Evolutionary conservation across 2,329 filamentous ascomycete species (phyloP).

Genomic region (Epicoccum nigrum): DNA sequence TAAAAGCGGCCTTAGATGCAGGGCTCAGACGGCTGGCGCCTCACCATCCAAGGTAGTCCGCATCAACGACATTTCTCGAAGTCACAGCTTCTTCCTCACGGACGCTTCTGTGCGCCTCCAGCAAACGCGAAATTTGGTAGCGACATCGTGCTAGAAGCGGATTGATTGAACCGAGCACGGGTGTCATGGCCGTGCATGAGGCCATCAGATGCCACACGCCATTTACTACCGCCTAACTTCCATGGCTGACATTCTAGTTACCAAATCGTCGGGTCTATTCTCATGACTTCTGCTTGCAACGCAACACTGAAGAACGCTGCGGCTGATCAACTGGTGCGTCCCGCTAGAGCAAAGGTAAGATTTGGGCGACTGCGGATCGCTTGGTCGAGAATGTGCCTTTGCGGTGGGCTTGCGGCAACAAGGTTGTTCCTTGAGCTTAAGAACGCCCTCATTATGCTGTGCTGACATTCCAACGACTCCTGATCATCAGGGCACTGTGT

Average conservation of each 20-base stretch:
- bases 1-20: constrained; percentile 28
- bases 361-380: constrained; percentile 14
- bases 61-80: constrained; percentile 35
- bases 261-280: constrained; percentile 23
- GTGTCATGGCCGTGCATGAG: background rate
- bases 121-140: constrained; percentile 5
- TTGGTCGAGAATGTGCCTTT: constrained; percentile 12
- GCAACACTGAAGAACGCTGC: too few species aligned
- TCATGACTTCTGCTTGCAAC: constrained; percentile 26
- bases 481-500: background rate
- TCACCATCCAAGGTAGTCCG: constrained; percentile 33
- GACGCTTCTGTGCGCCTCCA: constrained; percentile 13
- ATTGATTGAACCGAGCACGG: constrained; percentile 31
- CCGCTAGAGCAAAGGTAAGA: constrained; percentile 11
- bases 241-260: constrained; percentile 6
- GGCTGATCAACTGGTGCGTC: constrained; percentile 20
- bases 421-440: constrained; percentile 13
- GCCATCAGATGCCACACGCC: constrained; percentile 5
- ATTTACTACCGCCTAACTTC: background rate
- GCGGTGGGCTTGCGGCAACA: constrained; percentile 1
- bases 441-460: background rate
- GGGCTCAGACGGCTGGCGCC: constrained; percentile 38
- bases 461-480: background rate
- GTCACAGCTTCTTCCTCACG: constrained; percentile 22
- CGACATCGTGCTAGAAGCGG: constrained; percentile 14